phyloP scores from a whole-genome alignment of 371 early-diverging fungal species.

The Quaeritorhiza haematococci region DNA sequence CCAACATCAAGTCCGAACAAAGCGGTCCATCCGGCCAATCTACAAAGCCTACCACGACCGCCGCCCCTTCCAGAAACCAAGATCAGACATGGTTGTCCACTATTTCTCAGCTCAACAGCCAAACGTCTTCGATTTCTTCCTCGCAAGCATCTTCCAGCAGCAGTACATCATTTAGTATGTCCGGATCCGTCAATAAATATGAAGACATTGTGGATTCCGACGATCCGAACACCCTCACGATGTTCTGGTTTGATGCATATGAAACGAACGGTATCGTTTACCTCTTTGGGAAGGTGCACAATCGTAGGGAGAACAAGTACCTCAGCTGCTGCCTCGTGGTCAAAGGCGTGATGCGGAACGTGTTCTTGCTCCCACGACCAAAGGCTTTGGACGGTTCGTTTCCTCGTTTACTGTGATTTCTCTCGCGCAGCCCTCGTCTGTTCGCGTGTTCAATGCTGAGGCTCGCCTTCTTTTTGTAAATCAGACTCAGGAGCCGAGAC shows the following conservation, averaged over 20 bases:
- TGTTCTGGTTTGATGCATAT: conserved; percentile 93
- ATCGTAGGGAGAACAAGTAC: conserved; percentile 34
- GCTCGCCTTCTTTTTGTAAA: background rate
- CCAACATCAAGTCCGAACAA: too few relatives aligned
- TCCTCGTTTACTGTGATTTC: background rate
- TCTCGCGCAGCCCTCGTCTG: background rate
- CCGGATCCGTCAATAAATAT: background rate
- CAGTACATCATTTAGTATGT: background rate
- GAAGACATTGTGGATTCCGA: background rate
- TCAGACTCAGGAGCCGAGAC: conserved; percentile 50
- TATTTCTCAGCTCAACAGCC: background rate
- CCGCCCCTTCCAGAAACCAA: background rate
- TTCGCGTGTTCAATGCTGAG: background rate
- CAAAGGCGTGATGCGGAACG: conserved; percentile 73
- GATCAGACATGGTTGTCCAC: background rate
- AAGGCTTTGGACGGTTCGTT: conserved; percentile 45
- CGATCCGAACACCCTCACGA: conserved; percentile 31
- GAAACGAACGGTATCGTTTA: conserved; percentile 81
- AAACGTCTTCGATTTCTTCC: background rate
- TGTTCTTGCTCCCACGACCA: conserved; percentile 80
- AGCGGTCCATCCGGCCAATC: too few relatives aligned
- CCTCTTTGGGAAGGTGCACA: conserved; percentile 81
- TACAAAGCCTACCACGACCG: background rate
- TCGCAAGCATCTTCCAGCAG: background rate
- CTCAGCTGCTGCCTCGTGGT: conserved; percentile 83